A percentile compares a stretch with the other conserved stretches of the same genome.
Conservation (phyloP, 1,284 basidiomycete species). For the Sanguinoderma infundibulare region DNA sequence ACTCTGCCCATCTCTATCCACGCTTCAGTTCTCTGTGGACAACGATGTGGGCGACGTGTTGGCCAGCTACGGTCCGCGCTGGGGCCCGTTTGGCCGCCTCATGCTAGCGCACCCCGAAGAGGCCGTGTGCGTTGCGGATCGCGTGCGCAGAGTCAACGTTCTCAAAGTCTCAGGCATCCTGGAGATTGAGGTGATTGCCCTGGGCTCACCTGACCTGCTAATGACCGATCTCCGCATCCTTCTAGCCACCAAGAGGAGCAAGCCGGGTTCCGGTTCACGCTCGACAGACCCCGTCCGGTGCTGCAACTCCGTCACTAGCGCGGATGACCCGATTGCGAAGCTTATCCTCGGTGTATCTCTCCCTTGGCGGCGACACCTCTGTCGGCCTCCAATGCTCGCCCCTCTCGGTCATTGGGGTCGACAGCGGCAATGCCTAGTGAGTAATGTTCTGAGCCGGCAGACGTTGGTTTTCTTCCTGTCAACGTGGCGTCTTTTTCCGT, state of each 20-base stretch:
- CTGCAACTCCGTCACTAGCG: conserved; percentile 28
- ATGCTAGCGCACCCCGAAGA: not conserved
- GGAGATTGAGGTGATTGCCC: not conserved
- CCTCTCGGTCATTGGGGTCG: conserved; percentile 27
- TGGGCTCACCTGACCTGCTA: too few relatives aligned
- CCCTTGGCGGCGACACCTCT: conserved; percentile 23
- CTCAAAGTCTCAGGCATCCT: not conserved
- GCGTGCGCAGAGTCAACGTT: not conserved
- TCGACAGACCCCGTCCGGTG: conserved; percentile 34
- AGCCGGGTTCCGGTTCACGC: conserved; percentile 29
- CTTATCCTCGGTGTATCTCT: conserved; percentile 29
- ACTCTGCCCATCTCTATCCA: conserved; percentile 12
- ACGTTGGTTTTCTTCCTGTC: not conserved
- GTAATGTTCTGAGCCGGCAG: not conserved
- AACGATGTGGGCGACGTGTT: not conserved
- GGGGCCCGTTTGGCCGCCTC: conserved; percentile 9
- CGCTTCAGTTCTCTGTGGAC: not conserved
- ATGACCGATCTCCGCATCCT: not conserved
- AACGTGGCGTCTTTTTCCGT: not conserved
- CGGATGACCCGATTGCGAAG: conserved; percentile 9
- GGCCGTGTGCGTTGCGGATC: not conserved
- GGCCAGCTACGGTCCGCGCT: not conserved
- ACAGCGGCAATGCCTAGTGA: conserved; percentile 27
- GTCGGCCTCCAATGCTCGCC: conserved; percentile 36
- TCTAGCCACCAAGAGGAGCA: conserved; percentile 3